Conservation (phyloP, 2,329 filamentous ascomycete species). For the Fusarium verticillioides region DNA sequence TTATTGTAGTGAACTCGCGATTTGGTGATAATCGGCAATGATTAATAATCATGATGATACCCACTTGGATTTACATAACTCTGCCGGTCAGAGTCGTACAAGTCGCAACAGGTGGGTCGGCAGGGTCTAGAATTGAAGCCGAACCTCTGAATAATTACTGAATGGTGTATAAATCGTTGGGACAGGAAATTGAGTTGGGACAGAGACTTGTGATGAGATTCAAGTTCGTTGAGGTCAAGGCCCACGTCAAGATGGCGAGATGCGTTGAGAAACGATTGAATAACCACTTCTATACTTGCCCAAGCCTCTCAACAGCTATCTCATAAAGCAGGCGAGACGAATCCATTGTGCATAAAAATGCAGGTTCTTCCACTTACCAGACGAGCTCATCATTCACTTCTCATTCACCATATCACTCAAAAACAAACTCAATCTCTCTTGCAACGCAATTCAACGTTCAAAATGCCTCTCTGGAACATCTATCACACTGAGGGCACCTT, state of each 20-base stretch:
- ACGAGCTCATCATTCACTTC: no score
- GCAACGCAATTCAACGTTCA: no score
- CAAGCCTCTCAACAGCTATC: neutral
- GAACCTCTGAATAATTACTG: neutral
- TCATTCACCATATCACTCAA: neutral
- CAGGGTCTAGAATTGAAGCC: fast-evolving
- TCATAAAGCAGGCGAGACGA: fast-evolving
- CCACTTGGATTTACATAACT: neutral
- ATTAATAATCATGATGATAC: neutral
- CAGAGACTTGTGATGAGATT: neutral
- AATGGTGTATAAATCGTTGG: no score
- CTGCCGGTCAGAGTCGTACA: neutral
- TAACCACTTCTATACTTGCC: neutral
- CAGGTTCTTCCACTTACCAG: neutral
- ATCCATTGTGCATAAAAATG: neutral
- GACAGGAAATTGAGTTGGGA: no score
- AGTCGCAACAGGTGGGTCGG: neutral
- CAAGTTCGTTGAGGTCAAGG: neutral
- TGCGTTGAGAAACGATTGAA: neutral
- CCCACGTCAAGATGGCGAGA: neutral
- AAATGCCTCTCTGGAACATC: neutral
- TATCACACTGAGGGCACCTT: neutral
- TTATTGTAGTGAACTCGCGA: no score
- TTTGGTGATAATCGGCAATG: neutral
- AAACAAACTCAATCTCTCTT: neutral